Evolutionary conservation across 306 rosid species (phyloP).

Genomic region (Cyamopsis tetragonoloba): DNA sequence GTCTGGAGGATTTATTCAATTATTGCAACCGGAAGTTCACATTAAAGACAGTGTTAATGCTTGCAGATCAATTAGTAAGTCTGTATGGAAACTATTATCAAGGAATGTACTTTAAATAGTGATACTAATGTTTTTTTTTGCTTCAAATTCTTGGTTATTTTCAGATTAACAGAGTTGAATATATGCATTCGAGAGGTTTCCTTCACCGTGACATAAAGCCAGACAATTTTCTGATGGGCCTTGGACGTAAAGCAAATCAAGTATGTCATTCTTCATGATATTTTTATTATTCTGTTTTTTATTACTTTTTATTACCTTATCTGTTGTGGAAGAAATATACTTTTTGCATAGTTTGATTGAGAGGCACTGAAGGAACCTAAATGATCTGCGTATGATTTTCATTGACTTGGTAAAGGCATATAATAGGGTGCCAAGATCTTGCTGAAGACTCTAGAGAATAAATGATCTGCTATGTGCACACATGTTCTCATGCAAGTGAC

Average conservation of each 20-base stretch:
- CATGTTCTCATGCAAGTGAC: neutral
- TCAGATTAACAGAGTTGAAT: slow-evolving; percentile 97
- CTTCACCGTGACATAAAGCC: slow-evolving; percentile 99
- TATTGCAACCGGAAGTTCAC: slow-evolving; percentile 89
- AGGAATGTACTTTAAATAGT: slow-evolving; percentile 12
- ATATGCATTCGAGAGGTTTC: slow-evolving; percentile 99
- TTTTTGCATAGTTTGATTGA: slow-evolving; percentile 5
- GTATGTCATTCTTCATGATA: slow-evolving; percentile 36
- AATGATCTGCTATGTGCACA: neutral
- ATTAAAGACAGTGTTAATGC: slow-evolving; percentile 93
- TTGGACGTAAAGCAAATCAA: slow-evolving; percentile 98
- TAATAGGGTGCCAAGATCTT: neutral
- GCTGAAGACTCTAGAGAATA: neutral
- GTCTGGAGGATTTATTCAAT: slow-evolving; percentile 96
- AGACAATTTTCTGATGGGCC: slow-evolving; percentile 97
- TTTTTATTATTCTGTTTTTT: neutral
- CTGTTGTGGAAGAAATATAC: neutral
- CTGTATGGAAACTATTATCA: slow-evolving; percentile 2
- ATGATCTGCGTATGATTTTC: neutral
- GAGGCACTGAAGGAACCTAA: neutral
- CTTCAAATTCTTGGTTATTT: slow-evolving; percentile 23
- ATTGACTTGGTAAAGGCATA: slow-evolving; percentile 9
- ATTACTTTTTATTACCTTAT: neutral
- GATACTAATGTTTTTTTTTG: neutral
- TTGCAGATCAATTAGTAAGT: slow-evolving; percentile 98